phyloP scores from a whole-genome alignment of 2,329 filamentous ascomycete species.

The Phyllosticta ampelicida region DNA sequence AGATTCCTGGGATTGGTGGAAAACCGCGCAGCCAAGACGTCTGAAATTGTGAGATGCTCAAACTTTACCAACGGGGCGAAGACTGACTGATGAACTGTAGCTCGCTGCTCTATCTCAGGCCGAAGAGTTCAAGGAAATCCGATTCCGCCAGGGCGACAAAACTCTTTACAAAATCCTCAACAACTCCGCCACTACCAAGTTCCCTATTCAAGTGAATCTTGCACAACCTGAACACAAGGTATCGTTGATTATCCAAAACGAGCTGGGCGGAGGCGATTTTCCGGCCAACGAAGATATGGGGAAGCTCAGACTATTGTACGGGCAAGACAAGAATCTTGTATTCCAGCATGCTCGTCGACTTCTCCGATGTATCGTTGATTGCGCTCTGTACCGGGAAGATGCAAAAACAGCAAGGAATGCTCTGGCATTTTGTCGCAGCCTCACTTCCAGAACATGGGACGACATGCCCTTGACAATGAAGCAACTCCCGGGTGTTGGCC shows the following conservation, averaged over 20 bases:
- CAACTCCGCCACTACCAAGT: conserved; percentile 55
- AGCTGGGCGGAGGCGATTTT: conserved; percentile 55
- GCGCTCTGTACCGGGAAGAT: conserved; percentile 53
- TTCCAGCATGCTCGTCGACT: conserved; percentile 61
- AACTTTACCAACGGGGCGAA: background rate
- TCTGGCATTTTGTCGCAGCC: conserved; percentile 65
- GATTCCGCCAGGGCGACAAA: conserved; percentile 61
- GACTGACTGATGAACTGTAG: conserved; percentile 30
- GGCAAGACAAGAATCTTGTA: conserved; percentile 50
- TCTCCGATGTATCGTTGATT: conserved; percentile 66
- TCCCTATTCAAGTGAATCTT: conserved; percentile 58
- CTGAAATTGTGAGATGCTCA: conserved; percentile 51
- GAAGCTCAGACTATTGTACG: conserved; percentile 46
- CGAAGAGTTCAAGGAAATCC: conserved; percentile 60
- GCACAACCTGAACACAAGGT: conserved; percentile 61
- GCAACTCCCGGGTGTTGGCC: conserved; percentile 70
- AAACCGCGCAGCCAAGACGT: conserved; percentile 42
- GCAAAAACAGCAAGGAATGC: conserved; percentile 56
- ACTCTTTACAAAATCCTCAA: conserved; percentile 62
- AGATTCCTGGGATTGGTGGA: conserved; percentile 51
- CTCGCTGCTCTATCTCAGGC: conserved; percentile 57
- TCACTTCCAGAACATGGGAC: conserved; percentile 73
- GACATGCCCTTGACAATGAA: conserved; percentile 68
- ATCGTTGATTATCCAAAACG: conserved; percentile 64
- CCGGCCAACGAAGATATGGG: conserved; percentile 40